phyloP scores from a whole-genome alignment of 176 grass and related monocot genomes.

The Themeda triandra region DNA sequence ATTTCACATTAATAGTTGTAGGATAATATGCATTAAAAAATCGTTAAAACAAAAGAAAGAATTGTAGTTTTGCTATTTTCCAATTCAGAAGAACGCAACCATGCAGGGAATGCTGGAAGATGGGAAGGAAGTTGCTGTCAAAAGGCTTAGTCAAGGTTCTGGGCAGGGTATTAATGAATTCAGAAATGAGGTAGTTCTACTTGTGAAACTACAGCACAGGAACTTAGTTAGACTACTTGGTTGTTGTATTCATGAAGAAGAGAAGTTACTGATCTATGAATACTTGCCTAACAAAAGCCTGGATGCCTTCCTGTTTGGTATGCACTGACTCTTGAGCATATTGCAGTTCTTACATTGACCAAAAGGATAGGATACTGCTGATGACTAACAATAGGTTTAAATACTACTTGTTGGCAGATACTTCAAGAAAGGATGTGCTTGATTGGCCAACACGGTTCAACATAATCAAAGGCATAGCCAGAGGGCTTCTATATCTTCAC shows the following conservation, averaged over 20 bases:
- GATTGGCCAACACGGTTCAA: conserved; percentile 42
- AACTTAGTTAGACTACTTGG: conserved; percentile 41
- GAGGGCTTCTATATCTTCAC: conserved; percentile 60
- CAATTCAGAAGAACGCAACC: not conserved
- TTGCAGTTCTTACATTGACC: not conserved
- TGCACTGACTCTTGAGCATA: not conserved
- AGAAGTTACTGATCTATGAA: conserved; percentile 47
- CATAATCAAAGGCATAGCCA: conserved; percentile 48
- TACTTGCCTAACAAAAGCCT: conserved; percentile 44
- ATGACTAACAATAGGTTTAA: not conserved
- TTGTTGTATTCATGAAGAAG: conserved; percentile 42
- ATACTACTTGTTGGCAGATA: conserved; percentile 5
- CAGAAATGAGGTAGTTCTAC: conserved; percentile 32
- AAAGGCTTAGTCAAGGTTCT: conserved; percentile 41
- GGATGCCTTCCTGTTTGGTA: conserved; percentile 32
- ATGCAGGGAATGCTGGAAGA: conserved; percentile 33
- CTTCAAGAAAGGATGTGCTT: conserved; percentile 15
- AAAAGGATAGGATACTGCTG: not conserved
- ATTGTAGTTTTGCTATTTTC: not conserved
- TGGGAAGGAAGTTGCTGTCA: conserved; percentile 42
- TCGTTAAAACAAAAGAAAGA: not conserved
- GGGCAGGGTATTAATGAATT: conserved; percentile 42
- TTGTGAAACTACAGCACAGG: conserved; percentile 28
- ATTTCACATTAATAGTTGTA: not conserved
- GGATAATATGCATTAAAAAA: not conserved